These are phyloP conservation scores for Saccharomycopsis lassenensis DNA, from an alignment of 805 yeast species.

Conservation along the genomic window DNA sequence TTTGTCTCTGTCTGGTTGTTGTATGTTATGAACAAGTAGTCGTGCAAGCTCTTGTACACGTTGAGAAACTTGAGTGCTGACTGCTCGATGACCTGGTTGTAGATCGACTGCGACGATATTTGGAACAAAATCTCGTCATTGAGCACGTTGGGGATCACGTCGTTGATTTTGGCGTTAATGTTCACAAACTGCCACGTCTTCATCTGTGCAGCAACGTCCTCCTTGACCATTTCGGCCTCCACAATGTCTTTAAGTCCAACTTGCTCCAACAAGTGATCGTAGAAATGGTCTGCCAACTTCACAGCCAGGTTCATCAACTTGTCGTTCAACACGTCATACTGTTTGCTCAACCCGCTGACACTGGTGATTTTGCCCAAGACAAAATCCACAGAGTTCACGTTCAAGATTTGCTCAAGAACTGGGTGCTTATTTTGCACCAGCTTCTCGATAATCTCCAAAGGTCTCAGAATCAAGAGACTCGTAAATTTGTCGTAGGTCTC, in stretches of 20 bases:
- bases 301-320: constrained; percentile 26
- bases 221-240: no score
- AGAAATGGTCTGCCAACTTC: constrained; percentile 35
- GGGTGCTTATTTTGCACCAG: constrained; percentile 23
- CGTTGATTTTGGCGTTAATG: constrained; percentile 36
- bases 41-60: constrained; percentile 28
- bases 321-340: constrained; percentile 28
- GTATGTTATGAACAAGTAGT: constrained; percentile 25
- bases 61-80: constrained; percentile 40
- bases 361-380: constrained; percentile 44
- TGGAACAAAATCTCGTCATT: constrained; percentile 49
- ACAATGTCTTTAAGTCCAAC: no score
- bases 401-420: constrained; percentile 30
- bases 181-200: no score
- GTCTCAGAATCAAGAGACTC: constrained; percentile 32
- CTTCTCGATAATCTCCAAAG: constrained; percentile 23
- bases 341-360: constrained; percentile 28
- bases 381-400: constrained; percentile 50
- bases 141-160: constrained; percentile 48
- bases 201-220: no score
- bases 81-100: constrained; percentile 40
- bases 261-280: no score
- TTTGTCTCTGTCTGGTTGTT: constrained; percentile 24
- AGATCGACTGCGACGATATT: constrained; percentile 52
- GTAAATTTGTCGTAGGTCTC: constrained; percentile 29